Base-by-base conservation (phyloP, 1,139 yeast species). In the Yamadazyma membranifaciens region DNA sequence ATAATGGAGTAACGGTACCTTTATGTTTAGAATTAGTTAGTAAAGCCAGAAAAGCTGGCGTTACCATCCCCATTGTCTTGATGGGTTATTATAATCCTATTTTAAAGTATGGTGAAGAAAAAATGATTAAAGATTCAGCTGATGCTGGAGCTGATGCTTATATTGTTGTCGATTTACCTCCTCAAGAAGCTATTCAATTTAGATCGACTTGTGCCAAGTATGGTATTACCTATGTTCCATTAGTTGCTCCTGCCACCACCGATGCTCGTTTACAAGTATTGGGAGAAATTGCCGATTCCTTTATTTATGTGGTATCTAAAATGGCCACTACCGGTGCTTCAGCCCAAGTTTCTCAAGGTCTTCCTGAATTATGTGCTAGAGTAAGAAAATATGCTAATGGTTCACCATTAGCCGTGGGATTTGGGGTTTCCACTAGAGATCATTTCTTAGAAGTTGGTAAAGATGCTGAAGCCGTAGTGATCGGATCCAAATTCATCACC, bases 41-140 rank as follows among this genome's bases (percentile, higher is more conserved):
- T 42, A 61, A 78, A 51, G 98, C 98, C 22, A 80, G 99, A 67
- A 66, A 65, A 6, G 76, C 73, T 34, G 98, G 98, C 42, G 87
- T 94, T 41, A 81, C 87, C 31, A 80, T 89, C 13, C 99, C 99
- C 24, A 76, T 92, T 43, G 73, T 92, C 39, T 75, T 92, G 44
- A 92, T 92, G 99, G 99, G 99, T 42, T 92, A 92, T 75, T 92
- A 89, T 69, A 92, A 92, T 65, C 99, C 99, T 14, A 81, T 92
- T 48, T 62, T 88, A 63, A 84, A 78, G 54, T 92, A 84, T 60
- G 98, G 98, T 39, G 98, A 92, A 66, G 83, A 83, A 55, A 74
- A 80, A 60, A 74, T 92, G 68, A 80, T 89, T 47, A 68, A 74
- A 49, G 96, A 86, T 51, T 79, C 95, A 10, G 81, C 82, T 38